Evolutionary conservation across 176 grass and related monocot genomes (phyloP), one percentile per base, ranked within the genome.

Genomic region (Thalia dealbata): DNA sequence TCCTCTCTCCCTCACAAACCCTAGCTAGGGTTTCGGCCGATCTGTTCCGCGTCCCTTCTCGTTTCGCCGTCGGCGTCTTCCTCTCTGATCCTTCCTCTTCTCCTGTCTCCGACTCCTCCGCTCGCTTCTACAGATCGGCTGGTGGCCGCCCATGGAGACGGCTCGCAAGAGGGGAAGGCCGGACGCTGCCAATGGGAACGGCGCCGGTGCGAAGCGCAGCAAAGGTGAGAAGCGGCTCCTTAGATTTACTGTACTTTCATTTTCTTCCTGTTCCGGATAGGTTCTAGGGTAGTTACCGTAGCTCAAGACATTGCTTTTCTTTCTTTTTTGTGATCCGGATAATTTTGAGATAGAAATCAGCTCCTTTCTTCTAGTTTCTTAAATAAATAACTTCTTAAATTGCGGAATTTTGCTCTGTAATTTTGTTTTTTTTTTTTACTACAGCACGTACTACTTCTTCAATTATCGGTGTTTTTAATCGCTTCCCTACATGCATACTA

Each of bases 131-230:
- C 59, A n/a, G 23, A 62, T 62, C 23, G 0, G 9, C 59, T n/a
- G 10, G 9, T 9, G n/a, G 24, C 46, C 43, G 25, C 35, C 35
- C 85, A 88, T 91, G 89, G 89, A 91, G 55, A 75, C 52, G 67
- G 71, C 77, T 58, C 71, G 89, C 78, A 91, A 91, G 89, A 85
- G 89, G 16, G 77, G 54, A 27, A 73, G 89, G 13, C 50, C 38
- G 22, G 85, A 85, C 13, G 67, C 71, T 24, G 74, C 60, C 63
- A 91, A 91, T 72, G 82, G 82, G 16, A 14, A 45, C 10, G 73
- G 3, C 43, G 67, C 67, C 11, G 82, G 80, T 10, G 72, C 64
- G 63, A 91, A 91, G 85, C 85, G 89, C 52, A 67, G 59, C 6
- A 91, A 46, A 85, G 85, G 89, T 91, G 75, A 83, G 25, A 3